Conservation (phyloP, 306 rosid species). For the Malus asiatica region DNA sequence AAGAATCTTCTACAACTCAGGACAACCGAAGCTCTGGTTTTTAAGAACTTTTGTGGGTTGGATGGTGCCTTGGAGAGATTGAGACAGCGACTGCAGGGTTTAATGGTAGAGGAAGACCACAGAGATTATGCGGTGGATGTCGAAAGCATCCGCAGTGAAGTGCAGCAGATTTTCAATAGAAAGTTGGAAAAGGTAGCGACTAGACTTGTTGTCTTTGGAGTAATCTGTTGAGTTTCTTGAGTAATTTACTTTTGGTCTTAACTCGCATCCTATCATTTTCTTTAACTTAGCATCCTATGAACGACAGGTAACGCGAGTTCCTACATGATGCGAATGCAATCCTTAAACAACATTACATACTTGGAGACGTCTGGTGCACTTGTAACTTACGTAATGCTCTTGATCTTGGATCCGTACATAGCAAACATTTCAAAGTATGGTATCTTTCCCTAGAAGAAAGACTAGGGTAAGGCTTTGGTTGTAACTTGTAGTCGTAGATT, state of each 20-base stretch:
- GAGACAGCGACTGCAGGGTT: conserved; percentile 45
- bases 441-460: not conserved
- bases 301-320: conserved; percentile 1
- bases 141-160: conserved; percentile 64
- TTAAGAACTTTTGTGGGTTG: conserved; percentile 54
- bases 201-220: not conserved
- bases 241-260: not conserved
- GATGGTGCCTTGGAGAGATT: conserved; percentile 65
- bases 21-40: conserved; percentile 51
- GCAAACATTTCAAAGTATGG: not conserved
- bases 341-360: not conserved
- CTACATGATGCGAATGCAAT: conserved; percentile 2
- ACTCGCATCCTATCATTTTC: not conserved
- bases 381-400: not conserved
- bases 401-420: not conserved
- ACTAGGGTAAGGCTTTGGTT: not conserved
- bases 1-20: conserved; percentile 65
- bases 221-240: not conserved
- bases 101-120: conserved; percentile 45
- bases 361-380: not conserved
- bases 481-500: not conserved
- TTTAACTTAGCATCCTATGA: not conserved
- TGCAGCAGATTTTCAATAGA: conserved; percentile 42
- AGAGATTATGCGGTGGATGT: conserved; percentile 65
- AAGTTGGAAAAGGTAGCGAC: conserved; percentile 43